phyloP scores from a whole-genome alignment of 768 basidiomycete species.

The Agaricus blazei region DNA sequence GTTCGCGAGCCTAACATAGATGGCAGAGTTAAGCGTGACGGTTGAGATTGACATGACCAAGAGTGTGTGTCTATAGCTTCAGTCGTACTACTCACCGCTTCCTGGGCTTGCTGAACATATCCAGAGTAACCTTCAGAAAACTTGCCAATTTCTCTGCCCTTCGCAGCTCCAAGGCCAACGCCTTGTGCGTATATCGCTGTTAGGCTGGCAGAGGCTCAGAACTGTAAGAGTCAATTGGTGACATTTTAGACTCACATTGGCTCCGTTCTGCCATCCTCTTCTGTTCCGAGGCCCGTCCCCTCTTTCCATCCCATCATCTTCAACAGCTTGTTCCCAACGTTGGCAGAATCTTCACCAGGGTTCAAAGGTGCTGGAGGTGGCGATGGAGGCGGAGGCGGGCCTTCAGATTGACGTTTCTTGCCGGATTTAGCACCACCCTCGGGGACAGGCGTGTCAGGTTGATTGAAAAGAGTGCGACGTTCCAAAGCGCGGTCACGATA shows the following conservation, averaged over 20 bases:
- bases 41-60: conserved; percentile 3
- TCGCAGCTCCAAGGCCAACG: conserved; percentile 89
- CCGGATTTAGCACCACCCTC: conserved; percentile 26
- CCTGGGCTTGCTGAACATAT: conserved; percentile 70
- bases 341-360: conserved; percentile 76
- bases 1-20: conserved; percentile 32
- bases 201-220: conserved; percentile 39
- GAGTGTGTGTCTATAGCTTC: neutral
- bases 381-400: conserved; percentile 58
- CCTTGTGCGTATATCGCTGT: conserved; percentile 86
- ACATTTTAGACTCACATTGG: conserved; percentile 58
- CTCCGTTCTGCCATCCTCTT: conserved; percentile 81
- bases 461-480: conserved; percentile 85
- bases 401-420: conserved; percentile 43
- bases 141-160: conserved; percentile 78
- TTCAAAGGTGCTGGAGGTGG: conserved; percentile 55
- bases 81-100: conserved; percentile 43
- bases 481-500: conserved; percentile 96
- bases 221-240: neutral
- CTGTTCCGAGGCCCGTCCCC: conserved; percentile 79
- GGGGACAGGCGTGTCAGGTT: conserved; percentile 78
- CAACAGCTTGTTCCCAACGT: conserved; percentile 88
- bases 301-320: conserved; percentile 99
- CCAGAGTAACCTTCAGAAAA: conserved; percentile 63
- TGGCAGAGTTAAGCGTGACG: conserved; percentile 10